Base-by-base conservation (phyloP, 2,329 filamentous ascomycete genomes). In the Colletotrichum sp. region DNA sequence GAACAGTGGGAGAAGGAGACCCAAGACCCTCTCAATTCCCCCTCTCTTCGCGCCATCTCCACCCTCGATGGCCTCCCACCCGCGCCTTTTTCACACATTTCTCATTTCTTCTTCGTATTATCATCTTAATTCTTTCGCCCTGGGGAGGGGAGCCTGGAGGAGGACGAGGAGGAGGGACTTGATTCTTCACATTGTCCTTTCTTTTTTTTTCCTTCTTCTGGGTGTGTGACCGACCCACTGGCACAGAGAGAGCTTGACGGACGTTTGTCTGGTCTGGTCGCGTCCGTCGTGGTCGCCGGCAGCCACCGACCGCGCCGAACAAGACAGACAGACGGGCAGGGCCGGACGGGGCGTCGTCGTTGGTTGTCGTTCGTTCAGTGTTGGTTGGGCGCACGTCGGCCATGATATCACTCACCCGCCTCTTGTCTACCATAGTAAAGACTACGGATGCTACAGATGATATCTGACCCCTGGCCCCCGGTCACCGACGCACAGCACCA, bases 91-190 rank as follows among this genome's bases (percentile, higher is more conserved):
- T 64, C 36, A 59, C 57, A 32, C 55, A 57, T n/a, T 59, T 59
- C 69, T 76, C 69, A 76, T 76, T 76, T 76, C 73, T 72, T 76
- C 69, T 72, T 76, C 73, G 73, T 76, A 76, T 76, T 72, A 36
- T 68, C 63, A 39, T 63, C 59, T 59, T 39, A 49, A 28, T 28
- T 60, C 59, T 52, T 57, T 57, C 39, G 39, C 15, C 49, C 59
- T 44, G 18, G 59, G 30, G 24, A 18, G 13, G 44, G 44, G 44
- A 49, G 44, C 18, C 44, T 49, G 44, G 44, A 49, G 18, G 18
- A 39, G 2, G 36, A 49, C 1, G 44, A 49, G 44, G 44, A 49
- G 3, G n/a, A 21, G 36, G 24, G 13, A 70, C 67, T 49, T 57
- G 36, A 49, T 68, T 72, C 57, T 69, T 64, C 32, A 59, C 57